Conservation (phyloP, 1,284 basidiomycete species). For the Cutaneotrichosporon sp. region DNA sequence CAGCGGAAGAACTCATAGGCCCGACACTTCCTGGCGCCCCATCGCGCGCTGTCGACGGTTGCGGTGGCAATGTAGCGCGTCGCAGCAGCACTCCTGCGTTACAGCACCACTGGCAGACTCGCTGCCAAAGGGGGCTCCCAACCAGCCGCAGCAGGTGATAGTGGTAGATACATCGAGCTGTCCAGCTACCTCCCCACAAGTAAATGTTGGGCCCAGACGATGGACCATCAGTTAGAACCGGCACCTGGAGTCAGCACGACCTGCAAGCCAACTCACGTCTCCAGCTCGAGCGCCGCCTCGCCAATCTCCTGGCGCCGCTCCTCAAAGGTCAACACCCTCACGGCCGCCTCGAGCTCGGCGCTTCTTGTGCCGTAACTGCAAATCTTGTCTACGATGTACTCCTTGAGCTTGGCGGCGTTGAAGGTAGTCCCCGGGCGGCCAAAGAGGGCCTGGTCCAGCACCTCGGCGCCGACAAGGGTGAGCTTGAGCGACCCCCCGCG, state of each 20-base stretch:
- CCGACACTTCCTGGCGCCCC: too few species aligned
- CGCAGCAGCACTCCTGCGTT: too few species aligned
- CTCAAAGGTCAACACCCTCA: neutral
- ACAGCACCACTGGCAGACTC: too few species aligned
- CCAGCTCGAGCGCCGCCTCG: neutral
- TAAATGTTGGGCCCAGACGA: too few species aligned
- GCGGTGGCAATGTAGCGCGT: too few species aligned
- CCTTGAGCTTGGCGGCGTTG: neutral
- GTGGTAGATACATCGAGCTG: too few species aligned
- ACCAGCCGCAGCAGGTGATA: too few species aligned
- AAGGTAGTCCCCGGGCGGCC: neutral
- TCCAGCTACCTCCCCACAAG: too few species aligned
- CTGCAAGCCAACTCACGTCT: neutral
- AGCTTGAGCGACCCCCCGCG: neutral
- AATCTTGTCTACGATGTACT: neutral
- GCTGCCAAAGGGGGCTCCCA: too few species aligned
- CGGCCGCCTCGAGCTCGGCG: neutral
- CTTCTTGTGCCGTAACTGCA: neutral
- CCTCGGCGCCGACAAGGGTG: neutral
- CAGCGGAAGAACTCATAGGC: too few species aligned
- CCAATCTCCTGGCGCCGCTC: neutral
- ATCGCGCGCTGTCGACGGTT: too few species aligned
- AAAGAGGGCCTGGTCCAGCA: neutral
- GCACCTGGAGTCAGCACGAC: neutral
- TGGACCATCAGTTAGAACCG: too few species aligned